A percentile compares a stretch with the other conserved stretches of the same genome.
Conservation (phyloP, 257 asterid genomes). For the Jacaranda copaia region DNA sequence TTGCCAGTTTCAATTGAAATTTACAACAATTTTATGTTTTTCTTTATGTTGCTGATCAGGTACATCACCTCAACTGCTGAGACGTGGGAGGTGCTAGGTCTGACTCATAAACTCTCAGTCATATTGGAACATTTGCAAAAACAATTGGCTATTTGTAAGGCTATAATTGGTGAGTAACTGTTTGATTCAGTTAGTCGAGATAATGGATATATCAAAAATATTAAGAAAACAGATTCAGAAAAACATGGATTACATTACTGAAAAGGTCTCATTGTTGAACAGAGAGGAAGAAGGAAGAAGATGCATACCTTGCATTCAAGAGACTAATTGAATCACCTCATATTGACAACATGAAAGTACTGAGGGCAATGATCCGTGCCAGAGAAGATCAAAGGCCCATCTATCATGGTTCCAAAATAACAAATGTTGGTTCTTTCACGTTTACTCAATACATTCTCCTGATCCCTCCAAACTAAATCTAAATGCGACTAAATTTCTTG, state of each 20-base stretch:
- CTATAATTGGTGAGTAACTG: slow-evolving; percentile 47
- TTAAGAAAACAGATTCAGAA: not conserved
- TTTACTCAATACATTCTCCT: not conserved
- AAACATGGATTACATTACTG: no score
- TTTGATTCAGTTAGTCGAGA: not conserved
- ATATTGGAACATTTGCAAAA: slow-evolving; percentile 55
- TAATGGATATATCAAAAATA: not conserved
- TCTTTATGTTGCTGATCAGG: slow-evolving; percentile 37
- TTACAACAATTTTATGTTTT: no score
- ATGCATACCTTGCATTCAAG: slow-evolving; percentile 44
- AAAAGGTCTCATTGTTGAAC: slow-evolving; percentile 8
- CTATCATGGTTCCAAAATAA: slow-evolving; percentile 45
- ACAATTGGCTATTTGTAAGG: slow-evolving; percentile 41
- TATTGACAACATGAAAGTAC: slow-evolving; percentile 62
- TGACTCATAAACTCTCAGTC: slow-evolving; percentile 66
- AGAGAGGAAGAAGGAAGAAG: slow-evolving; percentile 48
- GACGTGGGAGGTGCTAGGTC: slow-evolving; percentile 65
- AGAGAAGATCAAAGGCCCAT: slow-evolving; percentile 56
- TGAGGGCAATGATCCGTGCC: slow-evolving; percentile 47
- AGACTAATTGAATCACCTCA: slow-evolving; percentile 50
- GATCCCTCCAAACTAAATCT: not conserved
- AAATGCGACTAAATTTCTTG: not conserved
- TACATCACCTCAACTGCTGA: slow-evolving; percentile 53
- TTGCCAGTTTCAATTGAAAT: no score
- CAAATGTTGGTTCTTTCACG: slow-evolving; percentile 37